These are phyloP conservation scores for Nakazawaea wyomingensis DNA, from an alignment of 805 yeast species.

Conservation along the genomic window DNA sequence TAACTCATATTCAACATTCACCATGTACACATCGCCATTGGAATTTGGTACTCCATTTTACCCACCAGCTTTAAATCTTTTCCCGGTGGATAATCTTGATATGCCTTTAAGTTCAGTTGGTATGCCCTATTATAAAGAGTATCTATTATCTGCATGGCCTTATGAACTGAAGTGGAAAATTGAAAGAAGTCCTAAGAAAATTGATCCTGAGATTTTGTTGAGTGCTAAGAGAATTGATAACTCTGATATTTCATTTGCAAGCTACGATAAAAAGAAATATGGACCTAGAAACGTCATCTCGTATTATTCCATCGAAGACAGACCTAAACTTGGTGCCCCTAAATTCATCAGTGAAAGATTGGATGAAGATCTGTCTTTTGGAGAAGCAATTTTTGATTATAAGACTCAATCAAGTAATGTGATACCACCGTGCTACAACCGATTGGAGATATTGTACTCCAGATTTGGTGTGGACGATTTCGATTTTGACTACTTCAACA, in stretches of 20 bases:
- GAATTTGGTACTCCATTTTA: constrained; percentile 49
- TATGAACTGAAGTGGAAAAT: constrained; percentile 52
- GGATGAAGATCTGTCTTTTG: constrained; percentile 17
- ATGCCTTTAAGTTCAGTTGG: constrained; percentile 72
- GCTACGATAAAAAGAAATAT: constrained; percentile 51
- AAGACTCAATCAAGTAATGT: constrained; percentile 27
- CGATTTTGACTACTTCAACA: constrained; percentile 81
- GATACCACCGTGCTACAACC: constrained; percentile 71
- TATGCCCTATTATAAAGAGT: constrained; percentile 78
- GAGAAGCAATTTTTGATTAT: constrained; percentile 24
- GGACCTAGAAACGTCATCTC: constrained; percentile 49
- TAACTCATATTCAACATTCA: constrained; percentile 33
- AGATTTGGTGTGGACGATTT: constrained; percentile 92
- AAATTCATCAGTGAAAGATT: constrained; percentile 60
- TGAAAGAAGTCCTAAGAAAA: constrained; percentile 50
- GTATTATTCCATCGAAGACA: constrained; percentile 31
- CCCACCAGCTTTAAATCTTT: constrained; percentile 21
- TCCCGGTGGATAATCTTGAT: constrained; percentile 35
- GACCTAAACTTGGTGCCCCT: constrained; percentile 30
- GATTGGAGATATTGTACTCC: constrained; percentile 74
- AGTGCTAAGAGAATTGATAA: constrained; percentile 31
- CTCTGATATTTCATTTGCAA: constrained; percentile 31
- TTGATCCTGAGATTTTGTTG: constrained; percentile 44
- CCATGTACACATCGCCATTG: constrained; percentile 38
- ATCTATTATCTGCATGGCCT: constrained; percentile 79